Evolutionary conservation across 176 grass and related monocot genomes (phyloP), one percentile per base, ranked within the genome.

Genomic region (Aegilops bicornis): DNA sequence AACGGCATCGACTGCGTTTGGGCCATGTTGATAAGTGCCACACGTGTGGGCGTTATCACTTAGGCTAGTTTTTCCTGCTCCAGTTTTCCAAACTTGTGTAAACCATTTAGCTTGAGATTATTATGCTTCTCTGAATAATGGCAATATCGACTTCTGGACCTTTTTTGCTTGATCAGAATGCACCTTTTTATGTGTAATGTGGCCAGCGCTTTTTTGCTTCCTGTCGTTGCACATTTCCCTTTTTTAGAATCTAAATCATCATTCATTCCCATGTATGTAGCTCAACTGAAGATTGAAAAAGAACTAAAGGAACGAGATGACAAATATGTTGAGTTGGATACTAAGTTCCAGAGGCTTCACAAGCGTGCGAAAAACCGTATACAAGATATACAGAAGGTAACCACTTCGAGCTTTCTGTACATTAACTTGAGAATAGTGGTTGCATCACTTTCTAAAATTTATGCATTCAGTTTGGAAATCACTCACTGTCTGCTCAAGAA

Each of bases 311-410:
- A 99, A 83, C 89, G 92, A 31, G 94, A 94, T 89, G 97, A 91
- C 4, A 96, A 98, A 86, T 98, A 95, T 73, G 79, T 91, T 75
- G 96, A 98, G 60, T 75, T 96, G 69, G 97, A 99, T 75, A 86
- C 94, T 73, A 99, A 99, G 73, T 92, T 99, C 78, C 89, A 95
- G 86, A 99, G 97, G 85, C 97, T 99, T 88, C 97, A 96, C 87
- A 99, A 99, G 89, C 94, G 94, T 83, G 94, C 94, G 39, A 99
- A 94, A 90, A 94, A 96, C 78, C 88, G 94, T 3, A 99, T 96
- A 86, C 97, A 99, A 91, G 97, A 99, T 65, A 76, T 94, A 82
- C 97, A 96, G 78, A 99, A 96, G 97, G 97, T 98, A 81, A 91
- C 61, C 42, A 73, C n/a, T 76, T 61, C 50, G 14, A 81, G 60